phyloP scores from a whole-genome alignment of 805 yeast species.

The Lipomyces starkeyi region DNA sequence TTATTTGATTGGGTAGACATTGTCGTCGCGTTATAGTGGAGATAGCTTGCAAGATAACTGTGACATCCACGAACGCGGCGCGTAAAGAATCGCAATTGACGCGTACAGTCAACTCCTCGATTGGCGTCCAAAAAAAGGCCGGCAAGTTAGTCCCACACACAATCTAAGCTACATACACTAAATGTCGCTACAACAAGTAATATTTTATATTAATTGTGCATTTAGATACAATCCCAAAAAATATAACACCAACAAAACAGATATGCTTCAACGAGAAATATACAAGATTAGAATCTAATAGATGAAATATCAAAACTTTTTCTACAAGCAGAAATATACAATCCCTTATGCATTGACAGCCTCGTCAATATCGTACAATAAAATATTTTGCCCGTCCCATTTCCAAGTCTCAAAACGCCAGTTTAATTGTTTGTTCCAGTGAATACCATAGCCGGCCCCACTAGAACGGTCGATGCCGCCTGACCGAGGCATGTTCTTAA shows the following conservation, averaged over 20 bases:
- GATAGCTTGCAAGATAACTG: too few relatives aligned
- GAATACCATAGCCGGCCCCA: slow-evolving; percentile 75
- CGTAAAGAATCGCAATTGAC: too few relatives aligned
- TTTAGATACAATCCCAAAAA: not conserved
- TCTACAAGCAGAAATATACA: too few relatives aligned
- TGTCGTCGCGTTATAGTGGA: not conserved
- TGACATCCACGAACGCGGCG: too few relatives aligned
- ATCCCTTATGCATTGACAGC: slow-evolving; percentile 22
- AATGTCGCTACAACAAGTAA: not conserved
- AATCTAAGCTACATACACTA: too few relatives aligned
- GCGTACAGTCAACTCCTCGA: too few relatives aligned
- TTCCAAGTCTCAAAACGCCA: slow-evolving; percentile 87
- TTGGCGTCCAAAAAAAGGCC: too few relatives aligned
- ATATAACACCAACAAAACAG: not conserved
- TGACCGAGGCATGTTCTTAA: slow-evolving; percentile 55
- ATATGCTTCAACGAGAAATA: not conserved
- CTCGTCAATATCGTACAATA: slow-evolving; percentile 24
- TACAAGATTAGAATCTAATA: not conserved
- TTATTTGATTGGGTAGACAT: not conserved
- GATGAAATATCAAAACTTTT: not conserved
- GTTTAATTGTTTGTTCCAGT: slow-evolving; percentile 74
- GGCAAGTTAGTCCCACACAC: too few relatives aligned
- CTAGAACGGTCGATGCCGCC: slow-evolving; percentile 64
- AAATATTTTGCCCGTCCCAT: slow-evolving; percentile 56
- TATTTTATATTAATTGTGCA: not conserved